phyloP scores from a whole-genome alignment of 2,329 filamentous ascomycete species.

The Pseudogymnoascus verrucosus region DNA sequence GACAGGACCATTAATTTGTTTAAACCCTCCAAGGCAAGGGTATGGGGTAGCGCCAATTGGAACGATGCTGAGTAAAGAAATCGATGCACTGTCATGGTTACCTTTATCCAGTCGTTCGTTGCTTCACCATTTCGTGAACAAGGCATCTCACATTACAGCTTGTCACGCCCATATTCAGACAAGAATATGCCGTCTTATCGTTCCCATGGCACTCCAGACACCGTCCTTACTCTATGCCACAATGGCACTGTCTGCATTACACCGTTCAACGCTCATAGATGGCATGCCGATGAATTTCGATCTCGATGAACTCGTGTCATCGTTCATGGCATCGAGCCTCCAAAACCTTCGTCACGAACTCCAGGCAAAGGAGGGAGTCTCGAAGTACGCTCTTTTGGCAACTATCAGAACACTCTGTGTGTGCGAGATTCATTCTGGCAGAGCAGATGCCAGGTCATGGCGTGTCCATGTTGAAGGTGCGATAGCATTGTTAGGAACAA shows the following conservation, averaged over 20 bases:
- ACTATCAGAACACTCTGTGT: constrained; percentile 36
- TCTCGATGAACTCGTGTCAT: constrained; percentile 30
- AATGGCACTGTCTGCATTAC: constrained; percentile 35
- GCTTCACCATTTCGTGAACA: constrained; percentile 34
- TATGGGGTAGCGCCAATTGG: neutral
- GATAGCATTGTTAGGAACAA: constrained; percentile 29
- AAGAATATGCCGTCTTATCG: constrained; percentile 34
- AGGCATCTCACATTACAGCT: constrained; percentile 34
- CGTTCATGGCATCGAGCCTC: constrained; percentile 33
- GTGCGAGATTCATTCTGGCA: constrained; percentile 35
- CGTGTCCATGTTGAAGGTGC: constrained; percentile 36
- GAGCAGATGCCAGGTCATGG: constrained; percentile 32
- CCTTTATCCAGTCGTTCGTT: constrained; percentile 29
- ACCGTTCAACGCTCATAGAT: constrained; percentile 31
- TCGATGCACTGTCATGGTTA: constrained; percentile 32
- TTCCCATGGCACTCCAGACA: constrained; percentile 36
- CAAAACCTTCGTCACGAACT: constrained; percentile 34
- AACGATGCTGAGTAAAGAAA: constrained; percentile 23
- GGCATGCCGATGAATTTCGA: constrained; percentile 29
- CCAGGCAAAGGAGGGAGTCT: constrained; percentile 26
- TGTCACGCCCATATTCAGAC: constrained; percentile 33
- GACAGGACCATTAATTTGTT: neutral
- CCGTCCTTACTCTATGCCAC: constrained; percentile 36
- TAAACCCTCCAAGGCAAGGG: neutral
- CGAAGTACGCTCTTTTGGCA: constrained; percentile 30